These are phyloP conservation scores for Euphorbia peplus DNA, from an alignment of 345 rosid species.

Conservation along the genomic window DNA sequence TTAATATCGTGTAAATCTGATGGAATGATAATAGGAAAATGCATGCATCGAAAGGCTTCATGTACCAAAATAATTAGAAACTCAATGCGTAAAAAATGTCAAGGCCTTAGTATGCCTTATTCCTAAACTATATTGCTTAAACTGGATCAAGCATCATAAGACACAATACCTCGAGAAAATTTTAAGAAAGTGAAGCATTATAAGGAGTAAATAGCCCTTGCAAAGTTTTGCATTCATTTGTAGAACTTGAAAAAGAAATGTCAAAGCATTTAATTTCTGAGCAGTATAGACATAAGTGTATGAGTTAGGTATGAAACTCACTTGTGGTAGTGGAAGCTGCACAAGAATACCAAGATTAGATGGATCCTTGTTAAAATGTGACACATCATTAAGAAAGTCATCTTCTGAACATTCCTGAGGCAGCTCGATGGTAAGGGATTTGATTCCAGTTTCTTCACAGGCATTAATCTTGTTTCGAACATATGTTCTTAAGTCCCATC, in stretches of 20 bases:
- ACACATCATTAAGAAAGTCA: slow-evolving; percentile 42
- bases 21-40: not conserved
- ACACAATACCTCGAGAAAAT: no score
- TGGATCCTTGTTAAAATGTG: slow-evolving; percentile 51
- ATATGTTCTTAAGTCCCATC: slow-evolving; percentile 74
- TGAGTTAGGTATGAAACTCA: slow-evolving; percentile 40
- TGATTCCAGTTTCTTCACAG: slow-evolving; percentile 84
- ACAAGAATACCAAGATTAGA: slow-evolving; percentile 86
- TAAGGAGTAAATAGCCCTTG: no score
- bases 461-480: slow-evolving; percentile 81
- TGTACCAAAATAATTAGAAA: no score
- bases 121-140: no score
- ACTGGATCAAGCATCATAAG: no score
- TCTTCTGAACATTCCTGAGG: slow-evolving; percentile 59
- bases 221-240: no score
- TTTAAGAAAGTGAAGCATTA: no score
- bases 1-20: not conserved
- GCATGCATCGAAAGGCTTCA: not conserved
- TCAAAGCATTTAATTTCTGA: not conserved
- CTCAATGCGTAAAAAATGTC: no score
- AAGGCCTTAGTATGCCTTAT: no score
- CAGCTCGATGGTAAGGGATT: slow-evolving; percentile 55
- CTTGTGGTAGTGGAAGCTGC: slow-evolving; percentile 92
- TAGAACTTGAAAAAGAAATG: no score
- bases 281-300: not conserved